Percentiles rank a stretch among this genome's conserved stretches.
phyloP scores from a whole-genome alignment of 345 rosid genomes.

The Pelargonium nanum region DNA sequence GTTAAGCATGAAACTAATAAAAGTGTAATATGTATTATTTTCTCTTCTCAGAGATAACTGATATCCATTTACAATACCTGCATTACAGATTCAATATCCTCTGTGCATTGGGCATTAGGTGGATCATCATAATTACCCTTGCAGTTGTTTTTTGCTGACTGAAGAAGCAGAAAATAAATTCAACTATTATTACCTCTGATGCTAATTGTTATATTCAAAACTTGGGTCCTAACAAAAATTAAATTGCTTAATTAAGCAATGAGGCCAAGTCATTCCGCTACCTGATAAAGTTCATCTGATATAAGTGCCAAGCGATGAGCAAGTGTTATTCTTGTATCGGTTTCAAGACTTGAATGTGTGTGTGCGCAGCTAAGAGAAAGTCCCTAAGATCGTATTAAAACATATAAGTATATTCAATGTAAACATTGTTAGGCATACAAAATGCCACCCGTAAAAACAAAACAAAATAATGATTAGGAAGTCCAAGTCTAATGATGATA shows the following conservation, averaged over 20 bases:
- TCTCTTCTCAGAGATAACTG: too few relatives aligned
- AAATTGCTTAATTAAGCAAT: too few relatives aligned
- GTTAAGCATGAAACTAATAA: neutral
- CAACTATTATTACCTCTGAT: too few relatives aligned
- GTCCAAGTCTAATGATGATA: neutral
- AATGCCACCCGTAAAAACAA: too few relatives aligned
- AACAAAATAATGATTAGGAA: neutral
- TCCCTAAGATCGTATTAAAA: constrained; percentile 7
- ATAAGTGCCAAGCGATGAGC: constrained; percentile 15
- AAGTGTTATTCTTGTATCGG: constrained; percentile 17
- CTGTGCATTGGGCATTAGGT: constrained; percentile 11
- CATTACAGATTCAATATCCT: neutral
- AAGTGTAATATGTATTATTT: neutral
- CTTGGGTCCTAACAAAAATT: too few relatives aligned
- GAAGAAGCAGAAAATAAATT: neutral
- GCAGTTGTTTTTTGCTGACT: constrained; percentile 8
- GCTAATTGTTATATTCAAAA: too few relatives aligned
- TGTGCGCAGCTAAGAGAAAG: constrained; percentile 17
- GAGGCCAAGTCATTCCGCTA: neutral
- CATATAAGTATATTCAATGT: neutral
- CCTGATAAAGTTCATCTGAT: constrained; percentile 17
- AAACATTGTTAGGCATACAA: too few relatives aligned
- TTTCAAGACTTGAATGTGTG: constrained; percentile 15
- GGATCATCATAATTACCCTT: constrained; percentile 7
- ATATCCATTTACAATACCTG: neutral